Conservation (phyloP, 176 grass and related monocot genomes). For the Musa itinerans region DNA sequence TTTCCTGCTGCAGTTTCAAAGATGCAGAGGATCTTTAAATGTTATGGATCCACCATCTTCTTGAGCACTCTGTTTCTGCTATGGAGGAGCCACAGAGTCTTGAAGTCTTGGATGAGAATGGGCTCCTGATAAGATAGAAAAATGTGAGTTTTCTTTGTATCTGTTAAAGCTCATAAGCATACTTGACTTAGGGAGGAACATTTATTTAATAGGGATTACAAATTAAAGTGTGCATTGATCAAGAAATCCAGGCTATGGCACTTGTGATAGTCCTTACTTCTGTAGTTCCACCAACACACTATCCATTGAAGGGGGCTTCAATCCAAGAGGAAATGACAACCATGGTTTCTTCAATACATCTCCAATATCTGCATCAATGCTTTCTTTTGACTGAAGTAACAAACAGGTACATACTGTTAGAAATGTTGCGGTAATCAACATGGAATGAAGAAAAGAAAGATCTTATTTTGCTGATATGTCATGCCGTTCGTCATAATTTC, state of each 20-base stretch:
- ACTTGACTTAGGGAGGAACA: no score
- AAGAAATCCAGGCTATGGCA: conserved; percentile 1
- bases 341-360: conserved; percentile 94
- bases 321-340: conserved; percentile 78
- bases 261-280: conserved; percentile 56
- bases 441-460: not conserved
- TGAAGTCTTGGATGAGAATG: no score
- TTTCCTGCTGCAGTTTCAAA: no score
- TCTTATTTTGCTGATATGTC: not conserved
- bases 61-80: no score
- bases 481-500: no score
- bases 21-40: no score
- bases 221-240: not conserved
- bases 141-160: no score
- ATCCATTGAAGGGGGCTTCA: conserved; percentile 65
- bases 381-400: conserved; percentile 51
- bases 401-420: not conserved
- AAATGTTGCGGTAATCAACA: not conserved
- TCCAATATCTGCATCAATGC: conserved; percentile 87
- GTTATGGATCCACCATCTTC: no score
- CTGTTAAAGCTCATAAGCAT: no score
- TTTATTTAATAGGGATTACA: no score
- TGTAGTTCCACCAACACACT: conserved; percentile 80
- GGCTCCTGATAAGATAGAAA: no score
- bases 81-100: no score